Evolutionary conservation across 371 early-diverging fungal species (phyloP).

Genomic region (Dichotomocladium elegans): DNA sequence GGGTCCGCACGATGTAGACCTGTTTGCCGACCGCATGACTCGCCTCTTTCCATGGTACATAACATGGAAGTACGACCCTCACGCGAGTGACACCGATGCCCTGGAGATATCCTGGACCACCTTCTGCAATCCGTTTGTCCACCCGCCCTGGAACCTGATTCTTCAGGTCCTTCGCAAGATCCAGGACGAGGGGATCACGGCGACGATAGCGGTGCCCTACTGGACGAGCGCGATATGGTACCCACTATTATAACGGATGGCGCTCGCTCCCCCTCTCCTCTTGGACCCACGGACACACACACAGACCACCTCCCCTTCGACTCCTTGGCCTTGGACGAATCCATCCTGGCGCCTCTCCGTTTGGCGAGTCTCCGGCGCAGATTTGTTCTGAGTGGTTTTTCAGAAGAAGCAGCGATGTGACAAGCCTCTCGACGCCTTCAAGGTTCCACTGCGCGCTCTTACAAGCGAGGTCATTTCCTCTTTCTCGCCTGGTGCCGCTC

Average conservation of each 20-base stretch:
- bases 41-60: slow-evolving; percentile 14
- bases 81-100: background rate
- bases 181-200: background rate
- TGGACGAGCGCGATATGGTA: slow-evolving; percentile 17
- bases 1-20: too few relatives aligned
- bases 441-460: too few relatives aligned
- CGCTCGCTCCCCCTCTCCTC: background rate
- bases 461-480: background rate
- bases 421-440: too few relatives aligned
- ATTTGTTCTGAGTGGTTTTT: background rate
- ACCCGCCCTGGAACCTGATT: slow-evolving; percentile 11
- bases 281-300: background rate
- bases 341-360: slow-evolving; percentile 1
- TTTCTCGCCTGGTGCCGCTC: background rate
- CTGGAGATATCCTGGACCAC: background rate
- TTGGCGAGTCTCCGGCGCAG: slow-evolving; percentile 2
- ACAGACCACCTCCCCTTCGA: slow-evolving; percentile 1
- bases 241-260: slow-evolving; percentile 5
- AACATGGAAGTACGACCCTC: slow-evolving; percentile 4
- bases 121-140: background rate
- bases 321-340: slow-evolving; percentile 6
- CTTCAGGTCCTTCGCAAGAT: background rate
- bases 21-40: too few relatives aligned
- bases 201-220: slow-evolving; percentile 1
- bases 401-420: background rate